Evolutionary conservation across 352 stramenopile species (phyloP).

Genomic region (Plasmopara halstedii): DNA sequence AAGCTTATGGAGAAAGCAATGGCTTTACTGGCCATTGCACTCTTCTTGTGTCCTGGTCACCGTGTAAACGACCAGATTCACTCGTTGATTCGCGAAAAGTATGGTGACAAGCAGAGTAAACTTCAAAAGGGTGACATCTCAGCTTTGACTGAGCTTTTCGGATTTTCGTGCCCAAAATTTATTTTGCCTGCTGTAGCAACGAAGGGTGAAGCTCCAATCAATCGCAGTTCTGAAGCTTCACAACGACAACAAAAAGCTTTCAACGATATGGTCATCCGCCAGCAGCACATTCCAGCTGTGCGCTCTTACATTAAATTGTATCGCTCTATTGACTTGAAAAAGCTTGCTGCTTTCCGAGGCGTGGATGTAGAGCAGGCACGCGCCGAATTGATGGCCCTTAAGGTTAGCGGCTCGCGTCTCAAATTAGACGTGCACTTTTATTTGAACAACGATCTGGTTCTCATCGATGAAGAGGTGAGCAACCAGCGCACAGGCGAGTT

Average conservation of each 20-base stretch:
- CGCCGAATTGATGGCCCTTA: constrained; percentile 74
- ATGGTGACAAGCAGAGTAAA: constrained; percentile 87
- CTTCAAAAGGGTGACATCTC: constrained; percentile 75
- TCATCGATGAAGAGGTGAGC: constrained; percentile 78
- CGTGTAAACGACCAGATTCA: constrained; percentile 83
- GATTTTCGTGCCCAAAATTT: constrained; percentile 93
- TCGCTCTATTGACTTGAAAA: constrained; percentile 91
- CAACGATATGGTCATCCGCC: constrained; percentile 82
- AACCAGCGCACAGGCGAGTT: constrained; percentile 85
- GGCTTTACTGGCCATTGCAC: constrained; percentile 85
- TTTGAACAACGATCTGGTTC: constrained; percentile 64
- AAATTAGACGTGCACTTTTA: constrained; percentile 83
- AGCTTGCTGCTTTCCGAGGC: constrained; percentile 89
- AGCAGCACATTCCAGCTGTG: constrained; percentile 86
- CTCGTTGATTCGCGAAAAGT: constrained; percentile 90
- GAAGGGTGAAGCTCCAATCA: constrained; percentile 40
- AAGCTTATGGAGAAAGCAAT: constrained; percentile 95
- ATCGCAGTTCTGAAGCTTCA: constrained; percentile 54
- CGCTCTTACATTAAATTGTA: constrained; percentile 96
- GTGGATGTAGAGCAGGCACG: constrained; percentile 63
- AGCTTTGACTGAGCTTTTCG: constrained; percentile 87
- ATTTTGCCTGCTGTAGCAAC: constrained; percentile 80
- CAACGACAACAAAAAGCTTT: constrained; percentile 84
- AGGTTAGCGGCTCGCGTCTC: constrained; percentile 51
- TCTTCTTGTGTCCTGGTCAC: constrained; percentile 85